phyloP scores from a whole-genome alignment of 768 basidiomycete genomes.

The Xanthoconium purpureum region DNA sequence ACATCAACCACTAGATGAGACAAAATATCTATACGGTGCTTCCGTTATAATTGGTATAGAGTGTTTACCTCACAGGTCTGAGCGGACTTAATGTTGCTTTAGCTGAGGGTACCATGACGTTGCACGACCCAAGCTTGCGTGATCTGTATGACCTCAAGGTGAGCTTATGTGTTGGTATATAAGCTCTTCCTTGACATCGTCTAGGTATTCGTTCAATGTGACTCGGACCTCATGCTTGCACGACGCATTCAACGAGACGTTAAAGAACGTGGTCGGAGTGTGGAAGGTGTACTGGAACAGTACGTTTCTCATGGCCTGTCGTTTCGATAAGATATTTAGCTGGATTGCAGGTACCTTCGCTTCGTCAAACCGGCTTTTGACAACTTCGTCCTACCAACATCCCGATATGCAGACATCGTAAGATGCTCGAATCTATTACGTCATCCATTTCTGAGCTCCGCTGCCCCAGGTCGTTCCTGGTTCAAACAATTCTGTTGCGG shows the following conservation, averaged over 20 bases:
- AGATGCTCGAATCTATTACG: constrained; percentile 1
- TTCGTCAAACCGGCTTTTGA: constrained; percentile 96
- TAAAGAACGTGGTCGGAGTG: constrained; percentile 79
- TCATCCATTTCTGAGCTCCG: neutral
- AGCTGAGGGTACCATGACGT: constrained; percentile 91
- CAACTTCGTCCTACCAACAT: constrained; percentile 86
- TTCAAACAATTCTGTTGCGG: constrained; percentile 82
- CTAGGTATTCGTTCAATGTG: constrained; percentile 87
- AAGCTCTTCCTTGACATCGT: neutral
- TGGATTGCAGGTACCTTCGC: constrained; percentile 70
- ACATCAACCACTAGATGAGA: constrained; percentile 78
- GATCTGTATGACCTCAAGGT: constrained; percentile 91
- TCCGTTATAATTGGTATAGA: constrained; percentile 78
- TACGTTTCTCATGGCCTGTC: constrained; percentile 31
- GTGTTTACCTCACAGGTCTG: neutral
- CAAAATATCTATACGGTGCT: constrained; percentile 89
- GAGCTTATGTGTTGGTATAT: constrained; percentile 1
- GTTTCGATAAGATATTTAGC: neutral
- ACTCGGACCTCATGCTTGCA: constrained; percentile 96
- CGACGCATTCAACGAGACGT: constrained; percentile 86
- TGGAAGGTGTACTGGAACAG: constrained; percentile 90
- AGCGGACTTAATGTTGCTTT: neutral
- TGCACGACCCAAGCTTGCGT: constrained; percentile 76
- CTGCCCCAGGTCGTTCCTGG: constrained; percentile 89
- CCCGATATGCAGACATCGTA: constrained; percentile 88